Percentiles rank a stretch among this genome's conserved stretches.
Evolutionary conservation across 2,329 filamentous ascomycete species (phyloP).

Genomic region (Penicillium sp.): DNA sequence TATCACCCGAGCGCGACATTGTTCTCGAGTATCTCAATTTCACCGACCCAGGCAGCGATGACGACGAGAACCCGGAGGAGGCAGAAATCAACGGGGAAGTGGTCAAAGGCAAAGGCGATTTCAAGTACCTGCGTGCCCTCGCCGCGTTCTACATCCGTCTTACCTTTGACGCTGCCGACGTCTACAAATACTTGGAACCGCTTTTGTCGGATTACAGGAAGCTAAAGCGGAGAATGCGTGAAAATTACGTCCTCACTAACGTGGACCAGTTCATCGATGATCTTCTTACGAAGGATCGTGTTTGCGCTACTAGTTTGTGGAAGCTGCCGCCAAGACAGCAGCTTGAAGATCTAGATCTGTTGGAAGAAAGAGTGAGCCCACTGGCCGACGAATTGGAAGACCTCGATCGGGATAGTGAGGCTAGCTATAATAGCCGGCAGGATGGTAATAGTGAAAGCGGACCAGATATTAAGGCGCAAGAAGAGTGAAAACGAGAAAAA

Average conservation of each 20-base stretch:
- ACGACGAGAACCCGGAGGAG: conserved; percentile 23
- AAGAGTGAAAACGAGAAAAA: conserved; percentile 3
- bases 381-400: conserved; percentile 62
- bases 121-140: conserved; percentile 79
- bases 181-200: conserved; percentile 77
- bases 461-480: background rate
- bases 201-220: conserved; percentile 79
- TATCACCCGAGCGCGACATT: conserved; percentile 74
- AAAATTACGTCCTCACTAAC: conserved; percentile 70
- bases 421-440: conserved; percentile 9
- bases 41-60: conserved; percentile 64
- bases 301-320: conserved; percentile 88
- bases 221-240: conserved; percentile 69
- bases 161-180: conserved; percentile 75
- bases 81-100: conserved; percentile 22
- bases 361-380: conserved; percentile 82
- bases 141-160: conserved; percentile 91
- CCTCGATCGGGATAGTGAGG: conserved; percentile 33
- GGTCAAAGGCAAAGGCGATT: conserved; percentile 41
- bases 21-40: conserved; percentile 74
- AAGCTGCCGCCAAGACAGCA: conserved; percentile 80
- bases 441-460: conserved; percentile 10
- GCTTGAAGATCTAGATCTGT: conserved; percentile 80
- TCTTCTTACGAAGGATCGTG: conserved; percentile 77
- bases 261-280: conserved; percentile 95